Evolutionary conservation across 2,329 filamentous ascomycete species (phyloP), one percentile per base, ranked within the genome.

Genomic region (Salinomyces thailandicus): DNA sequence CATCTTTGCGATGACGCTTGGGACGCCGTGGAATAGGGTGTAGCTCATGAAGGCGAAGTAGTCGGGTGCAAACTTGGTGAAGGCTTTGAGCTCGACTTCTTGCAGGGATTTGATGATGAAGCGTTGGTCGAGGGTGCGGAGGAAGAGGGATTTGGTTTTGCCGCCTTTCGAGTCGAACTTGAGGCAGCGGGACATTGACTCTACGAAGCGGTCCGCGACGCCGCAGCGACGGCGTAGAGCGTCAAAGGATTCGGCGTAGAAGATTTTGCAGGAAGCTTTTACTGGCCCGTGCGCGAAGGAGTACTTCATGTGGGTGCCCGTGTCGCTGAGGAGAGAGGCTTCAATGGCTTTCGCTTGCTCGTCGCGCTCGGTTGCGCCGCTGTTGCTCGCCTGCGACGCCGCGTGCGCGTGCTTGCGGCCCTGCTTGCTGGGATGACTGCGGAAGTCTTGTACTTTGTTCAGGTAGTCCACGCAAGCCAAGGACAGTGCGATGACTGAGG

Each of bases 161-260:
- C 91, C 91, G 16, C 91, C 93, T 57, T 93, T 93, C 3, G 85
- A 94, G 62, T 98, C 91, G 84, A 89, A 98, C 60, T 96, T 95
- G 14, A 93, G 73, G 62, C 93, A 98, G 14, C 91, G 78, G 5
- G 91, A 96, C 15, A 98, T 68, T 1, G 87, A 95, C 57, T 98
- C 91, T 17, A 96, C 79, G 47, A 98, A 93, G 22, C 91, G 82
- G 54, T 96, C 87, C 1, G 85, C 79, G 6, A 95, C 82, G 12
- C 89, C 89, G 47, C 89, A 96, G 61, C 94, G 95, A 38, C 84
- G 76, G 38, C 91, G 78, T 26, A 98, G 71, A 3, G 91, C 91
- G 61, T 98, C 91, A 50, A 98, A 98, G 45, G 95, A 91, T 59
- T 96, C 91, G 0, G 91, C 91, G 53, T 93, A 98, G 61, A 98